phyloP scores from a whole-genome alignment of 176 grass and related monocot genomes.

The sorghum (Sorghum bicolor) region Sorghum_bicolor_NCBIv3 NC_012872.2:72215001-72215500 shows the following conservation, averaged over 20 bases:
- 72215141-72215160: conserved; percentile 48
- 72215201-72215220: conserved; percentile 34
- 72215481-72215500: too few relatives aligned
- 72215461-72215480: too few relatives aligned
- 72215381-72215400: too few relatives aligned
- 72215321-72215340: background rate
- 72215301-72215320: background rate
- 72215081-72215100: conserved; percentile 39
- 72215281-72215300: background rate
- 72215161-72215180: conserved; percentile 41
- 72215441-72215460: too few relatives aligned
- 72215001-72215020: background rate
- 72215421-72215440: too few relatives aligned
- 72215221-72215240: conserved; percentile 10
- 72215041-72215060: conserved; percentile 25
- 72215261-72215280: background rate
- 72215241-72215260: conserved; percentile 14
- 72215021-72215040: conserved; percentile 15
- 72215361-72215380: too few relatives aligned
- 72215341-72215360: background rate
- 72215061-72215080: conserved; percentile 19
- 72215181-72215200: conserved; percentile 48
- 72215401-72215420: too few relatives aligned
- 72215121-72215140: background rate
- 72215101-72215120: conserved; percentile 36